A percentile compares a stretch with the other conserved stretches of the same genome.
Evolutionary conservation across 2,329 filamentous ascomycete species (phyloP).

Genomic region (Aspergillus udagawae): DNA sequence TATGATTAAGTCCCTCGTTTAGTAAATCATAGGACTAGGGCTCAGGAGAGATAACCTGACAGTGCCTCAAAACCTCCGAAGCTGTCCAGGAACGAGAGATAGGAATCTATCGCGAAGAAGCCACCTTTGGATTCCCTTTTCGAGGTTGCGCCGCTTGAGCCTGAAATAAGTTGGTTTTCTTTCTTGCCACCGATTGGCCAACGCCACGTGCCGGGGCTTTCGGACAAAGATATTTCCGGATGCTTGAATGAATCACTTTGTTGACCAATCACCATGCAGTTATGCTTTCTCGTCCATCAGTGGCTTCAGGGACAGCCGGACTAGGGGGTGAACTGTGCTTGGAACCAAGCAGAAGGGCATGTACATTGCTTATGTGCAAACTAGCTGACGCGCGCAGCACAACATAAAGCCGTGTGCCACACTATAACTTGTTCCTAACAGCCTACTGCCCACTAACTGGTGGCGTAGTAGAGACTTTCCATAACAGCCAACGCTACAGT

Average conservation of each 20-base stretch:
- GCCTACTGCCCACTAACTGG: neutral
- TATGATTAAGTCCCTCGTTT: slow-evolving; percentile 5
- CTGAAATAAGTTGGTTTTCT: neutral
- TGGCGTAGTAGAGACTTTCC: neutral
- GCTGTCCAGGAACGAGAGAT: neutral
- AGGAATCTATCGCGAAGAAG: slow-evolving; percentile 17
- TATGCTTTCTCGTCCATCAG: neutral
- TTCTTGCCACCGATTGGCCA: slow-evolving; percentile 15
- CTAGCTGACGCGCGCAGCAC: no score
- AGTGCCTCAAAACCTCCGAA: neutral
- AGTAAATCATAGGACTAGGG: slow-evolving; percentile 24
- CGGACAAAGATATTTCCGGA: neutral
- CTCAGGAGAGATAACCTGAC: slow-evolving; percentile 1
- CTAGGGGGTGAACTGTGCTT: neutral
- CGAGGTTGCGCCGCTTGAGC: slow-evolving; percentile 17
- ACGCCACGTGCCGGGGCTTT: slow-evolving; percentile 12
- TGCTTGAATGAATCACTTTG: neutral
- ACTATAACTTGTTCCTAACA: neutral
- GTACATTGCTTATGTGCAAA: neutral
- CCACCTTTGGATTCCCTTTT: slow-evolving; percentile 25
- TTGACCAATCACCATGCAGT: neutral
- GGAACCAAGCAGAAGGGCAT: neutral
- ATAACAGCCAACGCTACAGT: neutral
- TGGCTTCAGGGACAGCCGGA: neutral
- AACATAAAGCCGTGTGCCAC: neutral